Percentiles rank a stretch among this genome's conserved stretches.
phyloP scores from a whole-genome alignment of 805 yeast species.

The Myxozyma lipomycoides region DNA sequence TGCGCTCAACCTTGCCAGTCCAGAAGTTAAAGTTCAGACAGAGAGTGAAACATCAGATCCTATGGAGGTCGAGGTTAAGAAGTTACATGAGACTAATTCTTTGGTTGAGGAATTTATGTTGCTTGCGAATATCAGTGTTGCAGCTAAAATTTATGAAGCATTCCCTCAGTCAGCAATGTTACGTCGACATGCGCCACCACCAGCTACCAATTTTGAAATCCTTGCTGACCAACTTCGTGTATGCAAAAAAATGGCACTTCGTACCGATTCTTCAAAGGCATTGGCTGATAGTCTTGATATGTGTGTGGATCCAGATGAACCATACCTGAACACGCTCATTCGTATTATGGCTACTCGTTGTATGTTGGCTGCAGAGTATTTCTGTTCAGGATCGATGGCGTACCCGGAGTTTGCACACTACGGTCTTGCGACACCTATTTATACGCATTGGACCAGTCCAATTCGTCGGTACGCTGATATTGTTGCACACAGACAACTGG shows the following conservation, averaged over 20 bases:
- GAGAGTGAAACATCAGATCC: conserved; percentile 98
- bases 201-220: conserved; percentile 84
- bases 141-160: conserved; percentile 83
- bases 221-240: conserved; percentile 84
- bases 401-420: conserved; percentile 92
- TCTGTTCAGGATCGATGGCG: conserved; percentile 83
- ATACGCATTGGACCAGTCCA: conserved; percentile 98
- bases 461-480: conserved; percentile 97
- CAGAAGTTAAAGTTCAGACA: conserved; percentile 95
- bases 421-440: conserved; percentile 95
- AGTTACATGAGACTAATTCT: conserved; percentile 85
- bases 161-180: conserved; percentile 98
- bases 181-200: conserved; percentile 96
- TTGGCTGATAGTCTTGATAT: conserved; percentile 90
- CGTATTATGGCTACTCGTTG: conserved; percentile 98
- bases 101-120: conserved; percentile 98
- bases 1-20: conserved; percentile 93
- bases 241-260: conserved; percentile 68
- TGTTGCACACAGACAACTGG: conserved; percentile 94
- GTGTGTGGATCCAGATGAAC: conserved; percentile 76
- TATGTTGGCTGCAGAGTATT: conserved; percentile 99
- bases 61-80: conserved; percentile 87
- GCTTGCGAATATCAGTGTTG: conserved; percentile 94
- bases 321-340: conserved; percentile 86
- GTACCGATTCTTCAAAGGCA: conserved; percentile 81